A percentile compares a stretch with the other conserved stretches of the same genome.
Conservation (phyloP, 768 basidiomycete species). For the Amanita jacksonii region DNA sequence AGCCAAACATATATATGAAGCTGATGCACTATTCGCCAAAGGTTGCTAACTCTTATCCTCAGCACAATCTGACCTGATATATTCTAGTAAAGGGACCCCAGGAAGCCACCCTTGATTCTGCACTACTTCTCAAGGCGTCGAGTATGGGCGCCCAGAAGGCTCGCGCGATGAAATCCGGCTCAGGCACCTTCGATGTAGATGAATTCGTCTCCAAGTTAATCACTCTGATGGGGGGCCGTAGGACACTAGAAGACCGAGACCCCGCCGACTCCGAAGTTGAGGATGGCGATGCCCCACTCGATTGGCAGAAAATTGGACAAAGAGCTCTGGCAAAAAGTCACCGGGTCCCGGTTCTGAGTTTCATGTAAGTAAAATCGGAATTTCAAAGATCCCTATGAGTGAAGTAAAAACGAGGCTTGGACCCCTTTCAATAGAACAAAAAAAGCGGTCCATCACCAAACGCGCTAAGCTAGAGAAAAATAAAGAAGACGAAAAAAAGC, state of each 20-base stretch:
- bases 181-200: slow-evolving; percentile 84
- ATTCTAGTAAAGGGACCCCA: slow-evolving; percentile 63
- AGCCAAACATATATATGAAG: slow-evolving; percentile 42
- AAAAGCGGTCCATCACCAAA: slow-evolving; percentile 52
- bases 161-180: slow-evolving; percentile 83
- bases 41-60: background rate
- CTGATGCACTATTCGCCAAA: slow-evolving; percentile 56
- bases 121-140: slow-evolving; percentile 66
- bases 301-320: slow-evolving; percentile 85
- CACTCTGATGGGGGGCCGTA: slow-evolving; percentile 66
- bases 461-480: slow-evolving; percentile 66
- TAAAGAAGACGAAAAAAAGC: slow-evolving; percentile 56
- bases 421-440: slow-evolving; percentile 80
- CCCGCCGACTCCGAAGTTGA: slow-evolving; percentile 46
- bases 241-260: slow-evolving; percentile 31
- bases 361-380: slow-evolving; percentile 54
- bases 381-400: slow-evolving; percentile 1
- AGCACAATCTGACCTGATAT: background rate
- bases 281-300: slow-evolving; percentile 37
- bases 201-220: slow-evolving; percentile 77
- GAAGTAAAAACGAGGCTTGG: slow-evolving; percentile 61
- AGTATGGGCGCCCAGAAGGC: slow-evolving; percentile 80
- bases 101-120: slow-evolving; percentile 87
- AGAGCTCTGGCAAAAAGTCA: slow-evolving; percentile 74
- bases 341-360: slow-evolving; percentile 73